Conservation (phyloP, 164 flowering plant species). For the Echeveria elegans region DNA sequence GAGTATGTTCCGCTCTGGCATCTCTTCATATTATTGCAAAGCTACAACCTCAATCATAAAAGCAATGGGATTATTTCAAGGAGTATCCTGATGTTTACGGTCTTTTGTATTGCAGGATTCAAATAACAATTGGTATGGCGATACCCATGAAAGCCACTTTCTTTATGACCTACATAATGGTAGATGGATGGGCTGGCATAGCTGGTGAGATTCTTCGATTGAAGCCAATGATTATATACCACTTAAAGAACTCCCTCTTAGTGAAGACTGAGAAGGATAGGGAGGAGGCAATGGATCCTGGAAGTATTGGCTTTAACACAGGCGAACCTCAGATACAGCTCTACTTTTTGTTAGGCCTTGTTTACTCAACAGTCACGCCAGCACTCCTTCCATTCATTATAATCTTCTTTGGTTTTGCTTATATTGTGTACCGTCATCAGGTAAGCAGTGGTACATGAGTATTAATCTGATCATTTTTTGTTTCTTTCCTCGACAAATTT, state of each 20-base stretch:
- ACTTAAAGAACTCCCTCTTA: slow-evolving; percentile 66
- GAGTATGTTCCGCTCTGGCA: slow-evolving; percentile 36
- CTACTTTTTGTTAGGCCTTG: slow-evolving; percentile 76
- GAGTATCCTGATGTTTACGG: too few species aligned
- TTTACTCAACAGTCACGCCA: slow-evolving; percentile 33
- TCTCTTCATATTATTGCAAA: too few species aligned
- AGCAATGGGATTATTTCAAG: too few species aligned
- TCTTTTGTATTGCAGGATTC: slow-evolving; percentile 48
- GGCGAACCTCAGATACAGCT: slow-evolving; percentile 84
- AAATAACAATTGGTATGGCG: slow-evolving; percentile 57
- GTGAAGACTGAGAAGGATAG: too few species aligned
- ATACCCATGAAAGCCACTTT: too few species aligned
- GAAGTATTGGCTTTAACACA: slow-evolving; percentile 66
- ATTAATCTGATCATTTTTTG: not conserved
- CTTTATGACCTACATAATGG: too few species aligned
- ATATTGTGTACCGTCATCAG: not conserved
- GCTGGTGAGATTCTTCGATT: too few species aligned
- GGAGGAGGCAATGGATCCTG: slow-evolving; percentile 86
- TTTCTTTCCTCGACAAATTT: not conserved
- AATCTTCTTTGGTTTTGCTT: not conserved
- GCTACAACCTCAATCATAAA: too few species aligned
- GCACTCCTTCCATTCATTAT: not conserved
- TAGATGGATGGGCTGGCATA: too few species aligned
- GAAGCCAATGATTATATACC: slow-evolving; percentile 61
- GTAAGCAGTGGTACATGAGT: not conserved